Conservation (phyloP, 148 eudicot genomes). For the Rhododendron griersonianum region DNA sequence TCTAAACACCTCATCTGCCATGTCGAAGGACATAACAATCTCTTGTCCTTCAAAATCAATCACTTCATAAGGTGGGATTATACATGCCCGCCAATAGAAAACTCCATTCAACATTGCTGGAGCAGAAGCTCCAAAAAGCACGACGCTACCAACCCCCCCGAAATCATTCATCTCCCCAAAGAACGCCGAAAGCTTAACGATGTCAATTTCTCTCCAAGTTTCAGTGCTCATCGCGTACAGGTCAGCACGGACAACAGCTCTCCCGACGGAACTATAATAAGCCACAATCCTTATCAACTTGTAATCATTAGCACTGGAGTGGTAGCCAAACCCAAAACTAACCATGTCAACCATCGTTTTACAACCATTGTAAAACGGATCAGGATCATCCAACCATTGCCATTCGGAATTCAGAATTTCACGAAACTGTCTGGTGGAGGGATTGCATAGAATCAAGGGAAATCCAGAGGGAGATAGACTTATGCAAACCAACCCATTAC, state of each 20-base stretch:
- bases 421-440: neutral
- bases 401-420: neutral
- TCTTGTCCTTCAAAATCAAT: neutral
- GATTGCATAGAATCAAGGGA: neutral
- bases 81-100: neutral
- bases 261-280: neutral
- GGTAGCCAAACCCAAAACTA: neutral
- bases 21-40: neutral
- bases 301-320: neutral
- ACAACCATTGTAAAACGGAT: neutral
- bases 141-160: neutral
- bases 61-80: neutral
- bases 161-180: neutral
- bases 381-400: neutral
- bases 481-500: neutral
- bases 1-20: neutral
- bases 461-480: neutral
- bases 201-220: neutral
- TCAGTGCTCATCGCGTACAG: neutral
- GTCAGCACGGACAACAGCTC: neutral
- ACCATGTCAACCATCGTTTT: no score
- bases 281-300: neutral
- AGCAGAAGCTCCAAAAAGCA: neutral
- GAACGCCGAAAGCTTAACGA: neutral
- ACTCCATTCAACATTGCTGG: neutral